Evolutionary conservation across 1,284 basidiomycete species (phyloP).

Genomic region (Pseudozyma flocculosa): DNA sequence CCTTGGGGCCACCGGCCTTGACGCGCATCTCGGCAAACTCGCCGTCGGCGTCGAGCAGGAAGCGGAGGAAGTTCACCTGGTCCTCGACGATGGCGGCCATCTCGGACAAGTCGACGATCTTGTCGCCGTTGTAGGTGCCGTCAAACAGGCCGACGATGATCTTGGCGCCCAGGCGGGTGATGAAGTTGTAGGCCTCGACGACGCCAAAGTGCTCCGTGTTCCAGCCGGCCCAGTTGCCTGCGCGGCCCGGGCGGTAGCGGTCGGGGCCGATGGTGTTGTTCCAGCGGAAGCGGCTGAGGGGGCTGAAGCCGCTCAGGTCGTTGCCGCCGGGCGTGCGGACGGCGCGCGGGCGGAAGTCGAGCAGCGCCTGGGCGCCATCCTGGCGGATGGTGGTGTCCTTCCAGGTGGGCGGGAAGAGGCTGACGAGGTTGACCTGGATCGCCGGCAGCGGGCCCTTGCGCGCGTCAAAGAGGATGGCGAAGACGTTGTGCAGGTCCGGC

Average conservation of each 20-base stretch:
- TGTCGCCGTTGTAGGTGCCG: constrained; percentile 59
- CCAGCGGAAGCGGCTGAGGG: constrained; percentile 69
- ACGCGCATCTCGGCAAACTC: constrained; percentile 21
- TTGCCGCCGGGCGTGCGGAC: constrained; percentile 71
- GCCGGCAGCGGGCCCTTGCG: constrained; percentile 1
- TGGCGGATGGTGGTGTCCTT: constrained; percentile 33
- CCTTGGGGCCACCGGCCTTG: constrained; percentile 30
- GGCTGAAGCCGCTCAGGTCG: constrained; percentile 62
- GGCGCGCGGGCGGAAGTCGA: constrained; percentile 67
- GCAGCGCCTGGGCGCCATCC: constrained; percentile 68
- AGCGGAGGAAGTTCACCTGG: constrained; percentile 33
- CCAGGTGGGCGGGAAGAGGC: constrained; percentile 34
- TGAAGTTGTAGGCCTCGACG: constrained; percentile 69
- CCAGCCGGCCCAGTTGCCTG: constrained; percentile 64
- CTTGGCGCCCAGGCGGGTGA: constrained; percentile 63
- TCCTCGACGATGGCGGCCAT: constrained; percentile 67
- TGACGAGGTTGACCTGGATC: constrained; percentile 40
- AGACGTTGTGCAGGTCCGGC: constrained; percentile 32
- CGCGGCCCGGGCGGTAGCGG: constrained; percentile 62
- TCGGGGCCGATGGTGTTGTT: constrained; percentile 65
- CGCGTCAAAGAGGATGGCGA: constrained; percentile 24
- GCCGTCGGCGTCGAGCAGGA: constrained; percentile 30
- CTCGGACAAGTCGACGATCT: constrained; percentile 62
- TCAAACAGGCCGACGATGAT: constrained; percentile 72
- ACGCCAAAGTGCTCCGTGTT: constrained; percentile 63